Percentiles rank a stretch among this genome's conserved stretches.
Evolutionary conservation across 257 asterid species (phyloP).

Genomic region (Coffea canephora): DNA sequence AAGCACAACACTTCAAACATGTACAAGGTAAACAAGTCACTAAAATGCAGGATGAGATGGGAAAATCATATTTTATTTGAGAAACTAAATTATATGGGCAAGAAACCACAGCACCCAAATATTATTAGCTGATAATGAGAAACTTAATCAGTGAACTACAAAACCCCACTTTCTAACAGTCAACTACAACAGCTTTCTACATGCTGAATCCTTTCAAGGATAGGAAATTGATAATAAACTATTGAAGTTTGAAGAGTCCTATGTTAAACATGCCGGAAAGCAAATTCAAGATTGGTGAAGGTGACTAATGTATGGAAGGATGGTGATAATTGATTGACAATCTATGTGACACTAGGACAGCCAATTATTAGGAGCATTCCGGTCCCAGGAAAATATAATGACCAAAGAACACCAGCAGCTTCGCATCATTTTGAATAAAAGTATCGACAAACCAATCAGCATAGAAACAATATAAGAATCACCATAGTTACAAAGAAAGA

Average conservation of each 20-base stretch:
- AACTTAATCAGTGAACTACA: background rate
- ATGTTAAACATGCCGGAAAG: too few relatives aligned
- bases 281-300: background rate
- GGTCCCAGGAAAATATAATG: background rate
- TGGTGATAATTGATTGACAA: background rate
- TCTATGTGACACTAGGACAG: background rate
- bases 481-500: conserved; percentile 18
- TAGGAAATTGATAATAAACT: background rate
- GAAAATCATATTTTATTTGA: background rate
- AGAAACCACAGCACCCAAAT: background rate
- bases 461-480: background rate
- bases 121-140: background rate
- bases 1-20: background rate
- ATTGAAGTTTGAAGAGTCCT: background rate
- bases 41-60: background rate
- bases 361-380: background rate
- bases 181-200: background rate
- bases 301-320: background rate
- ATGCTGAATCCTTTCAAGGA: background rate
- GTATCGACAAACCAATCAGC: background rate
- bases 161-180: background rate
- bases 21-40: background rate
- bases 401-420: background rate
- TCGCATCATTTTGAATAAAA: background rate
- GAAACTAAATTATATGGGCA: too few relatives aligned